phyloP scores from a whole-genome alignment of 352 stramenopile genomes.

The Phytophthora megakarya region DNA sequence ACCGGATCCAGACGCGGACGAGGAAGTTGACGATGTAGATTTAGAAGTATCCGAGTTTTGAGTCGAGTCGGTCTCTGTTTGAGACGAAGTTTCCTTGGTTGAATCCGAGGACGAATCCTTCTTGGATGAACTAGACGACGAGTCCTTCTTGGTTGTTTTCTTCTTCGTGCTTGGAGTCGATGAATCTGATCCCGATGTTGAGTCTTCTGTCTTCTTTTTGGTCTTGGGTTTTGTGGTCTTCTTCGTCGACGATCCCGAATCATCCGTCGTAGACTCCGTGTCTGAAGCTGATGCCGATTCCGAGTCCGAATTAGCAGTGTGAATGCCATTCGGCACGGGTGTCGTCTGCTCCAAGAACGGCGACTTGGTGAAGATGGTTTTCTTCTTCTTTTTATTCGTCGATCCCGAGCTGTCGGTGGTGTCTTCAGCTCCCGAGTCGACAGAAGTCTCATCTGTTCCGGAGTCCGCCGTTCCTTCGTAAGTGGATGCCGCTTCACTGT shows the following conservation, averaged over 20 bases:
- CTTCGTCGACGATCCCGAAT: constrained; percentile 16
- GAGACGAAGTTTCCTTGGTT: constrained; percentile 13
- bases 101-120: constrained; percentile 5
- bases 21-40: constrained; percentile 24
- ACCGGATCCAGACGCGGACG: constrained; percentile 1
- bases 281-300: constrained; percentile 13
- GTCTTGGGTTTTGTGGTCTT: constrained; percentile 4
- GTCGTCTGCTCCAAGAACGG: constrained; percentile 38
- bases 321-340: constrained; percentile 39
- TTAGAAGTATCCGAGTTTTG: constrained; percentile 10
- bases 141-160: constrained; percentile 11
- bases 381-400: constrained; percentile 34
- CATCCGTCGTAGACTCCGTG: constrained; percentile 7
- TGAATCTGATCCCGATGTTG: constrained; percentile 17
- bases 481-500: constrained; percentile 17
- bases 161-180: constrained; percentile 13
- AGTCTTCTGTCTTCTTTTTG: constrained; percentile 9
- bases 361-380: constrained; percentile 39
- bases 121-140: background rate
- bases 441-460: background rate
- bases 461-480: constrained; percentile 22
- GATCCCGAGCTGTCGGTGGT: constrained; percentile 10
- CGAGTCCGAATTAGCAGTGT: constrained; percentile 16
- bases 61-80: constrained; percentile 6
- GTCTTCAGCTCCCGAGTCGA: constrained; percentile 4